Base-by-base conservation (phyloP, 129 eudicot genomes). In the Scalesia atractyloides region DNA sequence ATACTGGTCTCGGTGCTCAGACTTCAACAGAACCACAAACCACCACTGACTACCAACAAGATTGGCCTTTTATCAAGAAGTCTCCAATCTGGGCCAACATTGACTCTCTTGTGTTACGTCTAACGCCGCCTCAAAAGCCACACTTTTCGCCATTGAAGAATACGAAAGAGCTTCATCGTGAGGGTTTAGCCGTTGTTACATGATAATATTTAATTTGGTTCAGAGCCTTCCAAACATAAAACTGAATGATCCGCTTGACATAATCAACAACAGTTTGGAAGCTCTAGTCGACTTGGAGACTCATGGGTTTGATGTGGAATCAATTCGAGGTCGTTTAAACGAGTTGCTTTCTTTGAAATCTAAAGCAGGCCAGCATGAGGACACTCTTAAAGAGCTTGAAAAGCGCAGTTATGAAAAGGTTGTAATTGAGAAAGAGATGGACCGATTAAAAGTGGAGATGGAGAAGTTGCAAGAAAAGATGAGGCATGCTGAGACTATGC, bases 111-210 rank as follows among this genome's bases (percentile, higher is more conserved):
- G 79, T 72, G 15, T 19, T 52, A 61, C 68, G 37, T 64, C 53
- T 26, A 30, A 76, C 63, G 33, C 60, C 64, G 0, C 66, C 74
- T 36, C 78, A 68, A 66, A 76, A 60, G 68, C 85, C 85, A 59
- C 85, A 82, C 46, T 82, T 82, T 22, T 24, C 2, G 2, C 30
- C 30, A 24, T 24, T 24, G 30, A 24, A 24, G 30, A 24, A 24
- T 0, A 24, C 30, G 30, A 24, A 24, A 0, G 30, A 24, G 30
- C 30, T 24, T 24, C 30, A 0, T 11, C 82, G 86, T 0, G 86
- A 82, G 80, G 86, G 86, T 46, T 61, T 73, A 48, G 86, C 86
- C n/a, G n/a, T n/a, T n/a, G n/a, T n/a, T n/a, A n/a, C n/a, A n/a
- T n/a, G n/a, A n/a, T n/a, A n/a, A n/a, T n/a, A n/a, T n/a, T n/a